Base-by-base conservation (phyloP, 208 protist genomes). In the Leishmania amazonensis region DNA sequence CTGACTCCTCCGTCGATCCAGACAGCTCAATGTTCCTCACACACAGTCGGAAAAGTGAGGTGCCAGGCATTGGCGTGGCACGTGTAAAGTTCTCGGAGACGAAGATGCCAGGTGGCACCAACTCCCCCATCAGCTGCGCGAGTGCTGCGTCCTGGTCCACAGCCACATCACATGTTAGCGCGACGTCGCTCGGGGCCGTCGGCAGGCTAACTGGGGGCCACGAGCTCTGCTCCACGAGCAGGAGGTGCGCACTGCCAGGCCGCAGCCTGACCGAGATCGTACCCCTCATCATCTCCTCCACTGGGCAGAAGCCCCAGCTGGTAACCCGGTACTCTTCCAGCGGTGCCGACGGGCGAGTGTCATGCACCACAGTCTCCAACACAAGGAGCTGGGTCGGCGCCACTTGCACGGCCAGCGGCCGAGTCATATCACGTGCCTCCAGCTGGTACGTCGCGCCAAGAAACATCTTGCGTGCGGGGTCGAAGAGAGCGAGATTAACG, bases 61-160 rank as follows among this genome's bases (percentile, higher is more conserved):
- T 62, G 17, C 85, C 87, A 24, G 85, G 80, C 57, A 81, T 60
- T 28, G 93, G 87, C 17, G 83, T 85, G 49, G 84, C 89, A 58
- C 90, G 87, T 19, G 89, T 94, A 81, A 97, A 97, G 80, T 86
- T 88, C 57, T 95, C 85, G 7, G 92, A 78, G 45, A 97, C 93
- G 70, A 97, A 90, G 35, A 96, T 83, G 64, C 91, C 92, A 31
- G 93, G 90, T 9, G 94, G 94, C 35, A 97, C 94, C 13, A 97
- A 85, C 80, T 90, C 89, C 35, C 49, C 65, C 89, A 97, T 89
- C 53, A 95, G 80, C 68, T 88, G 68, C 49, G 54, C 24, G 35
- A 95, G 76, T 51, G 87, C 87, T 17, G 85, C 24, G 75, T 93
- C 87, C 31, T 81, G 76, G 60, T 95, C 79, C 31, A 87, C 68